Percentiles rank a stretch among this genome's conserved stretches.
These are phyloP conservation scores for Globisporangium sylvaticum DNA, from an alignment of 352 stramenopile genomes.

Conservation along the genomic window DNA sequence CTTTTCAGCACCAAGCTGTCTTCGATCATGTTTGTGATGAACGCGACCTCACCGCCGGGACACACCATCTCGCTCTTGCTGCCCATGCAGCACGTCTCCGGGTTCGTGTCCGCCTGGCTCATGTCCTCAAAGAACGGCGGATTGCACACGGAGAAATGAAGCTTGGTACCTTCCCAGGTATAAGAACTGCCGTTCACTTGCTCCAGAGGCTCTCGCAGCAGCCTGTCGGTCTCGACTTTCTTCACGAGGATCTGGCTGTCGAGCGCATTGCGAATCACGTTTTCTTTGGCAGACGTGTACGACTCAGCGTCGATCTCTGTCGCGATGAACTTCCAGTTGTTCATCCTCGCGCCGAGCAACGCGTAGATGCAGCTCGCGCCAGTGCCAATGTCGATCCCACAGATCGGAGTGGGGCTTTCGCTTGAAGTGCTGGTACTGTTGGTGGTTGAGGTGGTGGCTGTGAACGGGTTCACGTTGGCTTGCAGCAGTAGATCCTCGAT, in stretches of 20 bases:
- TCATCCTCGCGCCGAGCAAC: conserved; percentile 85
- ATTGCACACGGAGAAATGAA: conserved; percentile 97
- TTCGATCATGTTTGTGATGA: conserved; percentile 90
- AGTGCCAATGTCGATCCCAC: conserved; percentile 94
- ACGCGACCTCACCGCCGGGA: conserved; percentile 91
- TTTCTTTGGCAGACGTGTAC: conserved; percentile 73
- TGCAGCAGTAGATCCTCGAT: conserved; percentile 89
- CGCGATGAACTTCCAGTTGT: conserved; percentile 90
- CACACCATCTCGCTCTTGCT: conserved; percentile 81
- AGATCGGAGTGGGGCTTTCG: conserved; percentile 16
- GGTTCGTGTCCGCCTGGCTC: conserved; percentile 74
- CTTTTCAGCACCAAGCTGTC: conserved; percentile 84
- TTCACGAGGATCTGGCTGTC: conserved; percentile 52
- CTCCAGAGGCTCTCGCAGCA: conserved; percentile 49
- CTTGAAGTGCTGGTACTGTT: neutral
- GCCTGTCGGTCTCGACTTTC: conserved; percentile 30
- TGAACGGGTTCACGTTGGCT: conserved; percentile 28
- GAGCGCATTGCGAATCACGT: conserved; percentile 89
- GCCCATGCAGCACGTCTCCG: conserved; percentile 66
- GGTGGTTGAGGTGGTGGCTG: neutral
- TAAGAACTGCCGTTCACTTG: conserved; percentile 4
- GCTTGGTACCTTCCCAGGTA: conserved; percentile 12
- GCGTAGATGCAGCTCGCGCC: conserved; percentile 95
- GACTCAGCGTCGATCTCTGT: conserved; percentile 93
- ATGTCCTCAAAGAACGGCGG: conserved; percentile 93